phyloP scores from a whole-genome alignment of 371 early-diverging fungal species.

The Actinomucor elegans region DNA sequence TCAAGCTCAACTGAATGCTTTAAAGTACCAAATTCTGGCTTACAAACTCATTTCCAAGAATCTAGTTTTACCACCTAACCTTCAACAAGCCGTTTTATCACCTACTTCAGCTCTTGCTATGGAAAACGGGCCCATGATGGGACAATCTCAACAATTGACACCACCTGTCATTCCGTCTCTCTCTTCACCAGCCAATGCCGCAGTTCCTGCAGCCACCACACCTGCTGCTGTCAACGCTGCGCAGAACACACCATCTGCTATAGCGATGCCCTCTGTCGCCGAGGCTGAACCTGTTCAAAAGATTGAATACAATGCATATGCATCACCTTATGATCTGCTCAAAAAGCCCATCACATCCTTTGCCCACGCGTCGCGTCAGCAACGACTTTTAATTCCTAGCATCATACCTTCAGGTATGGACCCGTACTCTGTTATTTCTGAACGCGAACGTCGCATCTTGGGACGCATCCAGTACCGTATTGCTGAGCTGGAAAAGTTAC shows the following conservation, averaged over 20 bases:
- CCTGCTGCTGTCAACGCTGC: slow-evolving; percentile 3
- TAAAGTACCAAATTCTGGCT: slow-evolving; percentile 80
- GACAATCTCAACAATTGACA: not conserved
- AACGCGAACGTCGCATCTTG: slow-evolving; percentile 72
- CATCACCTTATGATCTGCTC: slow-evolving; percentile 57
- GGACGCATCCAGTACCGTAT: slow-evolving; percentile 75
- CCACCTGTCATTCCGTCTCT: slow-evolving; percentile 2
- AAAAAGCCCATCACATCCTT: slow-evolving; percentile 49
- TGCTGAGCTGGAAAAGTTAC: slow-evolving; percentile 64
- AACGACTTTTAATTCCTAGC: slow-evolving; percentile 69
- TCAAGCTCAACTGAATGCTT: slow-evolving; percentile 62
- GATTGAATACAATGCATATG: slow-evolving; percentile 29
- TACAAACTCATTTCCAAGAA: slow-evolving; percentile 82
- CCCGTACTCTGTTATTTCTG: slow-evolving; percentile 65
- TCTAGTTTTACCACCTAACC: slow-evolving; percentile 70
- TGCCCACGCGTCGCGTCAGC: slow-evolving; percentile 65
- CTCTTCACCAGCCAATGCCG: not conserved
- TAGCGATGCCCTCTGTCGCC: not conserved
- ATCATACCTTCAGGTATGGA: slow-evolving; percentile 80
- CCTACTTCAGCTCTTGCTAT: slow-evolving; percentile 5
- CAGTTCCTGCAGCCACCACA: slow-evolving; percentile 1
- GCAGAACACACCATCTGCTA: not conserved
- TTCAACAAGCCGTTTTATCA: slow-evolving; percentile 74
- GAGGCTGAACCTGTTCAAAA: slow-evolving; percentile 4
- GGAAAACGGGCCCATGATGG: not conserved